These are phyloP conservation scores for Trametes gibbosa DNA, from an alignment of 768 basidiomycete species.

Conservation along the genomic window DNA sequence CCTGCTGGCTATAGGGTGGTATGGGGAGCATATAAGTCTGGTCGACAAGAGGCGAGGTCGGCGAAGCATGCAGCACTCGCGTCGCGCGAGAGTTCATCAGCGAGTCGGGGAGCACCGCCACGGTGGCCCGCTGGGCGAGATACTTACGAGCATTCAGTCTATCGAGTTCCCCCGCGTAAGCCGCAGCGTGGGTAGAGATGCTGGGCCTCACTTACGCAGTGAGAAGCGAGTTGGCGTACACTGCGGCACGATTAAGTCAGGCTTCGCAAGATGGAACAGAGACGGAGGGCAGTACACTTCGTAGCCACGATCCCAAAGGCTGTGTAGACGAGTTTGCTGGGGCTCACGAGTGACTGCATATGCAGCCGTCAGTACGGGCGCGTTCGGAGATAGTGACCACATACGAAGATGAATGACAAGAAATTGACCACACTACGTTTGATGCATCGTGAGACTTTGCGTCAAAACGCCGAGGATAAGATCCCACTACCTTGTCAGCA, in stretches of 20 bases:
- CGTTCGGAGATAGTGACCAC: no score
- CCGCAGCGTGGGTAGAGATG: no score
- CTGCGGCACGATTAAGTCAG: neutral
- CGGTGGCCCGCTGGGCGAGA: neutral
- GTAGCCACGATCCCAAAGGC: neutral
- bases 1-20: no score
- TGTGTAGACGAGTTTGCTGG: neutral
- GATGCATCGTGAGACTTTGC: neutral
- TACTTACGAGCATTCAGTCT: slow-evolving; percentile 1
- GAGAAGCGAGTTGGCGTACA: slow-evolving; percentile 9
- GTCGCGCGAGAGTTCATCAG: neutral
- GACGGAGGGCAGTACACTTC: neutral
- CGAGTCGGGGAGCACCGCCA: neutral
- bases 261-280: no score
- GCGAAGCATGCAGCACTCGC: no score
- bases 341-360: neutral
- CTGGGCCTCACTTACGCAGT: neutral
- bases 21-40: no score
- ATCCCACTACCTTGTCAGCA: neutral
- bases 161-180: neutral
- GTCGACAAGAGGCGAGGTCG: no score
- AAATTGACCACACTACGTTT: neutral
- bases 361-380: neutral
- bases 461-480: neutral
- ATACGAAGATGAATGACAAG: slow-evolving; percentile 2